Percentiles rank a stretch among this genome's conserved stretches.
These are phyloP conservation scores for Fraxinus sp. DNA, from an alignment of 305 asterid species.

Conservation along the genomic window DNA sequence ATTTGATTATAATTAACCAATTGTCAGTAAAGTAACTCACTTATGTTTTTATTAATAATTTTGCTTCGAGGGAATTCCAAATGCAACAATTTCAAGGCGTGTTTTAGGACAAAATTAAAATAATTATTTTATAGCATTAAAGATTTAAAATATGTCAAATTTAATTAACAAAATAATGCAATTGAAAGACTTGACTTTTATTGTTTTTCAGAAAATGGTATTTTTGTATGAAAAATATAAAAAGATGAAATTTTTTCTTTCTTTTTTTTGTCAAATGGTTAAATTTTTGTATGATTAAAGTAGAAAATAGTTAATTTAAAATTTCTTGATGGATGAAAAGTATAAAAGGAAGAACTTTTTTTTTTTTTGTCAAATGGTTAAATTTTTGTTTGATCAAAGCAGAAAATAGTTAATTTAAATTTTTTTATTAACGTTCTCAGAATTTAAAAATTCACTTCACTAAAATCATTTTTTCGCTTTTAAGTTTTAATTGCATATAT, in stretches of 20 bases:
- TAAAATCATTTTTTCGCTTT: neutral
- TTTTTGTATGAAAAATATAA: neutral
- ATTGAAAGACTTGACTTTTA: neutral
- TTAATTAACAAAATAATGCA: neutral
- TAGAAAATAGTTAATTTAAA: too few species aligned
- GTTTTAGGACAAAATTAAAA: neutral
- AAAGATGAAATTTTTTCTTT: too few species aligned
- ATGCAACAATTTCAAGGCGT: neutral
- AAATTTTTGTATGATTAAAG: too few species aligned
- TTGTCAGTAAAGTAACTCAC: too few species aligned
- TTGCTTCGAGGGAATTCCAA: neutral
- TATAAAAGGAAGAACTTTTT: too few species aligned
- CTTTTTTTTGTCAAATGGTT: too few species aligned
- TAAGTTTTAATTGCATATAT: neutral
- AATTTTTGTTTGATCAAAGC: neutral
- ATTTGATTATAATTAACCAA: neutral
- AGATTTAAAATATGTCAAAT: neutral
- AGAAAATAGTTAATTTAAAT: neutral
- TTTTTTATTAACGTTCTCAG: too few species aligned
- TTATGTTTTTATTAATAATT: too few species aligned
- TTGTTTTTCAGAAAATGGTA: neutral
- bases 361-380: too few species aligned
- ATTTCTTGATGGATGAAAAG: too few species aligned
- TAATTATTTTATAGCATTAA: too few species aligned
- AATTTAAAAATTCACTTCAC: neutral